A percentile compares a stretch with the other conserved stretches of the same genome.
Evolutionary conservation across 176 grass and related monocot genomes (phyloP).

Genomic region (Zoysia pacifica): DNA sequence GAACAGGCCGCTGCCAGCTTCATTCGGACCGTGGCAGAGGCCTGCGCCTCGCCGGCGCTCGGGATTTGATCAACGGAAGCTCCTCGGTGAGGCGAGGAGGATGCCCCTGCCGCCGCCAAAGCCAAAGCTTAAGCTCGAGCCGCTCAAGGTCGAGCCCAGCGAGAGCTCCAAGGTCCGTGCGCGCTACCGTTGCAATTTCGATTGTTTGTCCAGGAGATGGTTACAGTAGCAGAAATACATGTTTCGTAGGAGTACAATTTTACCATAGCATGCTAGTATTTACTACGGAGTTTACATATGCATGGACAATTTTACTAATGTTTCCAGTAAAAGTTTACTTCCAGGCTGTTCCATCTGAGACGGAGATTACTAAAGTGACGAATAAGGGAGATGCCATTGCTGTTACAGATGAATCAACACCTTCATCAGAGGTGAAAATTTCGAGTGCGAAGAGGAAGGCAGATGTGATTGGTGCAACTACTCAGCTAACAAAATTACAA

Average conservation of each 20-base stretch:
- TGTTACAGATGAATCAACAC: background rate
- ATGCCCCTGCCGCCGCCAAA: background rate
- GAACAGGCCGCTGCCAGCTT: background rate
- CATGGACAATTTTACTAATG: slow-evolving; percentile 10
- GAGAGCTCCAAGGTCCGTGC: slow-evolving; percentile 15
- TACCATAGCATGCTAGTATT: no score
- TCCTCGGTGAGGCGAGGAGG: background rate
- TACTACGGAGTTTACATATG: slow-evolving; percentile 8
- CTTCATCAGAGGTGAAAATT: slow-evolving; percentile 5
- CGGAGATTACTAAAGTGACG: slow-evolving; percentile 8
- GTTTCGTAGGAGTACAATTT: no score
- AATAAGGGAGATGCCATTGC: slow-evolving; percentile 9
- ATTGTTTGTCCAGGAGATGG: background rate
- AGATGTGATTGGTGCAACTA: background rate
- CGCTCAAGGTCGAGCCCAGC: slow-evolving; percentile 13
- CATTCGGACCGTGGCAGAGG: background rate
- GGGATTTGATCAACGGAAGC: background rate
- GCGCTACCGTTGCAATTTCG: background rate
- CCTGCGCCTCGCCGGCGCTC: background rate
- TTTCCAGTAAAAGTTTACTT: slow-evolving; percentile 18
- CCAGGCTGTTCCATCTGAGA: slow-evolving; percentile 38
- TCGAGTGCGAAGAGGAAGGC: slow-evolving; percentile 32
- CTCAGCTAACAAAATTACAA: slow-evolving; percentile 8
- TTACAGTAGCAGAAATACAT: background rate
- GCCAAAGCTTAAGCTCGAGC: slow-evolving; percentile 29